These are phyloP conservation scores for Magnusiomyces fungicola DNA, from an alignment of 1,139 yeast genomes.

Conservation along the genomic window DNA sequence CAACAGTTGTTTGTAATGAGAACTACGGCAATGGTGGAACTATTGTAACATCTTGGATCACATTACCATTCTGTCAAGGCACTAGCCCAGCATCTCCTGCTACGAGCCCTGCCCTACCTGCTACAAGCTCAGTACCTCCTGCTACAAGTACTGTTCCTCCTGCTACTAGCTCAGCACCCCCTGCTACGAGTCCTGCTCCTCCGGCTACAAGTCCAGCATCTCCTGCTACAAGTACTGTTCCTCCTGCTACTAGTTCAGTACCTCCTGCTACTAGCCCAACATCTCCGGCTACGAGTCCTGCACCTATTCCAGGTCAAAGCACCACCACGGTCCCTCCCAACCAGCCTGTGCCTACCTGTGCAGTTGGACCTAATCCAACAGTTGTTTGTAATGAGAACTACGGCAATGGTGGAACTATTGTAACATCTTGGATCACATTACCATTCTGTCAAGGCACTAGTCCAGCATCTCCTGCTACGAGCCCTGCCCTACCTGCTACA, in stretches of 20 bases:
- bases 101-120: slow-evolving; percentile 9
- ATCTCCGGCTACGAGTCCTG: background rate
- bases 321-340: no score
- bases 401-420: background rate
- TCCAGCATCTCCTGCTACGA: no score
- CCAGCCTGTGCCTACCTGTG: no score
- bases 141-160: slow-evolving; percentile 19
- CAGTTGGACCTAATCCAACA: background rate
- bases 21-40: background rate
- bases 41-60: background rate
- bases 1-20: background rate
- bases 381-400: background rate
- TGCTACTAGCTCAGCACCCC: background rate
- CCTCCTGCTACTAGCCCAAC: no score
- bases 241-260: slow-evolving; percentile 2
- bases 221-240: slow-evolving; percentile 3
- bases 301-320: no score
- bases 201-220: slow-evolving; percentile 4
- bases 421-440: no score
- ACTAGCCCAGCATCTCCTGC: slow-evolving; percentile 2
- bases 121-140: slow-evolving; percentile 15
- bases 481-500: no score
- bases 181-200: background rate
- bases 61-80: background rate
- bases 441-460: no score